Percentiles rank a stretch among this genome's conserved stretches.
Evolutionary conservation across 2,329 filamentous ascomycete genomes (phyloP).

Genomic region (Arthrobotrys entomopaga): DNA sequence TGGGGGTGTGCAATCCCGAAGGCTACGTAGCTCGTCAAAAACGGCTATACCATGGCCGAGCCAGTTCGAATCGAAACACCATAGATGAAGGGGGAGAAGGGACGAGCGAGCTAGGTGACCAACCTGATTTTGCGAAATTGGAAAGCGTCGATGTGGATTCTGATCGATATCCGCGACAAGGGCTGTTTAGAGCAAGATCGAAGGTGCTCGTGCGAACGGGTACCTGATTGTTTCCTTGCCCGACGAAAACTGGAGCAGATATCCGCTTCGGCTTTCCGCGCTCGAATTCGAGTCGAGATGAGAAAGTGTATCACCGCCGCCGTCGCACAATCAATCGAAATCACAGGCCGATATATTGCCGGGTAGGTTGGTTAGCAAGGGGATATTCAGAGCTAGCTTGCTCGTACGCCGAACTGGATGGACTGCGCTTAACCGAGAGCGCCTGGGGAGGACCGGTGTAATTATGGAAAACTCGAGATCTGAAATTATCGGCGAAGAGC

Average conservation of each 20-base stretch:
- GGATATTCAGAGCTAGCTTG: background rate
- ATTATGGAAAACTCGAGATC: slow-evolving; percentile 32
- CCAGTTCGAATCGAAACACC: slow-evolving; percentile 1
- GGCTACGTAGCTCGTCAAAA: slow-evolving; percentile 29
- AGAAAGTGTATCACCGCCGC: slow-evolving; percentile 37
- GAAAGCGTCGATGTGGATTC: slow-evolving; percentile 12
- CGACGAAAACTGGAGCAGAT: slow-evolving; percentile 23
- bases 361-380: slow-evolving; percentile 23
- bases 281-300: slow-evolving; percentile 12
- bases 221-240: slow-evolving; percentile 44
- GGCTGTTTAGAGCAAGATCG: slow-evolving; percentile 23
- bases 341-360: slow-evolving; percentile 9
- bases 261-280: slow-evolving; percentile 29
- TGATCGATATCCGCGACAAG: slow-evolving; percentile 22
- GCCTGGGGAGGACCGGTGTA: slow-evolving; percentile 29
- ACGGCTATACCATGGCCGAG: slow-evolving; percentile 11
- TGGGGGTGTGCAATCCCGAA: slow-evolving; percentile 15
- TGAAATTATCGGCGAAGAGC: slow-evolving; percentile 52
- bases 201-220: slow-evolving; percentile 41
- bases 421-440: slow-evolving; percentile 49
- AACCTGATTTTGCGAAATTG: slow-evolving; percentile 48
- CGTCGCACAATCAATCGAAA: slow-evolving; percentile 40
- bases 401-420: slow-evolving; percentile 11
- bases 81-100: slow-evolving; percentile 31
- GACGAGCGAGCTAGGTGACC: slow-evolving; percentile 13